These are phyloP conservation scores for Naganishia antarctica DNA, from an alignment of 768 basidiomycete species.

Conservation along the genomic window DNA sequence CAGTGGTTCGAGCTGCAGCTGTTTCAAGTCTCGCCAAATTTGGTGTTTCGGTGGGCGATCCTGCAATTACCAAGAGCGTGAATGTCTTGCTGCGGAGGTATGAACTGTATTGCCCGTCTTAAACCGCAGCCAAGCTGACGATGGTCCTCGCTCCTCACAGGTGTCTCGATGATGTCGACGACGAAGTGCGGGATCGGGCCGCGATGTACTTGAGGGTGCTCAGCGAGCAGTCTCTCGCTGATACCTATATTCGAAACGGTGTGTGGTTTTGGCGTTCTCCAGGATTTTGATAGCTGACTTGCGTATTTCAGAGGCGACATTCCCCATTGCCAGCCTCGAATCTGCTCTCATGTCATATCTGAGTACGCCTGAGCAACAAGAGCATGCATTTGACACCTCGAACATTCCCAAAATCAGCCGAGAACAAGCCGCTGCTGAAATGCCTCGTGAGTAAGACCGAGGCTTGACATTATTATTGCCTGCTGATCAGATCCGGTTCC, in stretches of 20 bases:
- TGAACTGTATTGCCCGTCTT: slow-evolving; percentile 25
- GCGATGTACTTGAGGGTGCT: slow-evolving; percentile 86
- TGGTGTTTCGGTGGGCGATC: slow-evolving; percentile 79
- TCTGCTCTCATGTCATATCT: slow-evolving; percentile 89
- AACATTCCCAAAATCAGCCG: slow-evolving; percentile 91
- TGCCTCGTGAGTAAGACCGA: slow-evolving; percentile 61
- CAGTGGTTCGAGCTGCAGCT: slow-evolving; percentile 93
- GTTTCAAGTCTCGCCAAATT: slow-evolving; percentile 94
- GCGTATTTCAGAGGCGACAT: slow-evolving; percentile 70
- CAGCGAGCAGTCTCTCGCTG: slow-evolving; percentile 70
- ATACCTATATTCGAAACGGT: slow-evolving; percentile 91
- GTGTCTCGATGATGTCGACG: slow-evolving; percentile 96
- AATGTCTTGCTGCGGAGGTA: slow-evolving; percentile 78
- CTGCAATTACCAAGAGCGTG: slow-evolving; percentile 73
- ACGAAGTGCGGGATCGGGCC: slow-evolving; percentile 96
- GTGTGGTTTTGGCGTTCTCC: slow-evolving; percentile 29
- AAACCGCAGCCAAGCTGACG: slow-evolving; percentile 12
- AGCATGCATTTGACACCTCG: slow-evolving; percentile 74
- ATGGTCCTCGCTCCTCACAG: slow-evolving; percentile 51
- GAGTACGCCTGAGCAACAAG: slow-evolving; percentile 66
- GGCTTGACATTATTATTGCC: no score
- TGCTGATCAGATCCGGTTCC: no score
- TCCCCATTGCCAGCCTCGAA: slow-evolving; percentile 83
- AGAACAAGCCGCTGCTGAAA: slow-evolving; percentile 80
- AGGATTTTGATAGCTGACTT: background rate